Evolutionary conservation across 345 rosid genomes (phyloP), one percentile per base, ranked within the genome.

Genomic region (Salix udensis): DNA sequence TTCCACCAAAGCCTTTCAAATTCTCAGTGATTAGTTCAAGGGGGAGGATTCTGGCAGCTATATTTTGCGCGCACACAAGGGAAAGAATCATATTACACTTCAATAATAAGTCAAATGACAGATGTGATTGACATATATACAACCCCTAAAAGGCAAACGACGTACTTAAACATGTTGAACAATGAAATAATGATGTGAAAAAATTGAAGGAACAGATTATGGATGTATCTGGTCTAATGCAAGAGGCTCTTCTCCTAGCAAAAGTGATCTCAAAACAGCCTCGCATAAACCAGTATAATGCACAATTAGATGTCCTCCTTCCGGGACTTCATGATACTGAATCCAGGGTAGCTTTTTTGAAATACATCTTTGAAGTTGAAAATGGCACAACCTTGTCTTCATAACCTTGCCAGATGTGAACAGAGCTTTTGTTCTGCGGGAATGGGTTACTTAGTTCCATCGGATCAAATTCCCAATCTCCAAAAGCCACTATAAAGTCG

Each of bases 401-500:
- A 21, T 74, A 76, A 30, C 98, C 98, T 83, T 92, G 96, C 97
- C 97, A 94, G 70, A 92, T 87, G 68, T 94, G 94, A 79, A 92
- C 92, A 24, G 84, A 81, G 66, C 84, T 74, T 70, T 72, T 69
- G 21, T 83, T 81, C 50, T 74, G 73, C 62, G 78, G 85, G 66
- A 79, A 89, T 26, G 91, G 98, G 34, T 91, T 80, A 5, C 79
- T 65, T 65, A 92, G 75, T 4, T 88, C 87, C 30, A 82, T 73
- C 2, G 97, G 98, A 80, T 92, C 97, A 61, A 95, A 95, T 40
- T 88, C 94, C 98, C 98, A 95, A 15, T 89, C 85, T 2, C 91
- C 97, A 39, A 88, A 90, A 61, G 85, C 82, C 2, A 75, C 87
- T 81, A 89, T 75, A 50, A 90, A 88, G 82, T 95, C 97, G 28